Conservation (phyloP, 371 early-diverging fungal genomes). For the Chytridium lagenaria region DNA sequence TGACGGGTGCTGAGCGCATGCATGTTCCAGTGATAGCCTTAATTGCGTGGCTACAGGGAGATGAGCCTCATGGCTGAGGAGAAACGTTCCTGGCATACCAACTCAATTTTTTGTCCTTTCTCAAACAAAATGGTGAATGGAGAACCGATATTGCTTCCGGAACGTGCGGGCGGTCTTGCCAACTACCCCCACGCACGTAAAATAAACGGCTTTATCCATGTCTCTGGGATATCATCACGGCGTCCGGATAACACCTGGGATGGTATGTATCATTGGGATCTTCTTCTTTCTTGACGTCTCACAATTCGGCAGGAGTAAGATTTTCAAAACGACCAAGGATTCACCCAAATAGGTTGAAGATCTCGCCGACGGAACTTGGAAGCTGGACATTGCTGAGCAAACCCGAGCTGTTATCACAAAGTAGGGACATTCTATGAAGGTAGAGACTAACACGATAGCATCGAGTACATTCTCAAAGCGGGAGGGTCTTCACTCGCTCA, state of each 20-base stretch:
- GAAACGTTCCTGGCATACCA: not conserved
- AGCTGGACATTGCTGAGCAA: constrained; percentile 5
- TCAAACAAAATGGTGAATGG: constrained; percentile 51
- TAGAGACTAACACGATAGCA: not conserved
- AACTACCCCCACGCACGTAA: constrained; percentile 71
- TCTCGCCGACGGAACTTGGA: constrained; percentile 56
- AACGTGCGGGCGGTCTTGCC: constrained; percentile 67
- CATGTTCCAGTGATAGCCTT: not conserved
- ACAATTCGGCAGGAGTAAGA: too few relatives aligned
- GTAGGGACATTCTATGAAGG: not conserved
- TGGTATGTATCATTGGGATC: constrained; percentile 40
- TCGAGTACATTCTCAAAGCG: not conserved
- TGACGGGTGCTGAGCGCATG: not conserved
- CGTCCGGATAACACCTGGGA: constrained; percentile 66
- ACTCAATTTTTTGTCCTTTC: not conserved
- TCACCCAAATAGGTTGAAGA: constrained; percentile 61
- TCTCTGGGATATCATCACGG: constrained; percentile 68
- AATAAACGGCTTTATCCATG: constrained; percentile 61
- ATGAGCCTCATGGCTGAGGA: not conserved
- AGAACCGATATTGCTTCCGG: constrained; percentile 52
- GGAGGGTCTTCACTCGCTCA: constrained; percentile 50
- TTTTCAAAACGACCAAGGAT: too few relatives aligned
- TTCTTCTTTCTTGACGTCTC: too few relatives aligned
- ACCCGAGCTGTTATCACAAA: constrained; percentile 1
- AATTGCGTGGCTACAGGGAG: not conserved